These are phyloP conservation scores for Leucogyrophana mollusca DNA, from an alignment of 768 basidiomycete genomes.

Conservation along the genomic window DNA sequence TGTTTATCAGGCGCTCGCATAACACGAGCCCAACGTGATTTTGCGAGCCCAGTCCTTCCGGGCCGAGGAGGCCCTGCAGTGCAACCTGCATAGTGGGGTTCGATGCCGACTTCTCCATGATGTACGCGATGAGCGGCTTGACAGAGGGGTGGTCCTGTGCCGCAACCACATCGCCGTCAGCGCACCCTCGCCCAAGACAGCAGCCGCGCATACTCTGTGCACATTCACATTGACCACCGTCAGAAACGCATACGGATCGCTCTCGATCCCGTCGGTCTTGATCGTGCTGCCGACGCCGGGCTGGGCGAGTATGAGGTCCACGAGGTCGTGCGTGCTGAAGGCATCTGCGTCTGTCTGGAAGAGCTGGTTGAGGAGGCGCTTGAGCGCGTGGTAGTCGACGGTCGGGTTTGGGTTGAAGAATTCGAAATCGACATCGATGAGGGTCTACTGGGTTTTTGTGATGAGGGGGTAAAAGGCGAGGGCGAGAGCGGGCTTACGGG, in stretches of 20 bases:
- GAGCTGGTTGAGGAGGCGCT: constrained; percentile 67
- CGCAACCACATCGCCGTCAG: neutral
- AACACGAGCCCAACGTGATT: constrained; percentile 80
- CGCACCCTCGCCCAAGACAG: neutral
- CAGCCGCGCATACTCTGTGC: constrained; percentile 48
- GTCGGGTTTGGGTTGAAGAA: constrained; percentile 85
- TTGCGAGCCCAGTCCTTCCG: constrained; percentile 25
- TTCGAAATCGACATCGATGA: constrained; percentile 57
- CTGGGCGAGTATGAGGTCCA: constrained; percentile 76
- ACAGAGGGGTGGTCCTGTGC: constrained; percentile 56
- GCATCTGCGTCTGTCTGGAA: constrained; percentile 70
- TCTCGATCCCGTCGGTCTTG: constrained; percentile 87
- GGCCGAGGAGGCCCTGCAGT: constrained; percentile 8
- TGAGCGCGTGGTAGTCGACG: constrained; percentile 85
- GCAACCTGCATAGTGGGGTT: neutral
- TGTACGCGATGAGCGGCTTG: no score
- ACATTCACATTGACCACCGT: constrained; percentile 78
- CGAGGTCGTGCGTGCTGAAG: constrained; percentile 70
- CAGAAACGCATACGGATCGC: constrained; percentile 78
- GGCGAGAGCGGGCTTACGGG: constrained; percentile 41
- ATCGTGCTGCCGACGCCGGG: constrained; percentile 82
- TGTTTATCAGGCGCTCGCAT: constrained; percentile 88
- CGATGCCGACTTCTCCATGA: no score
- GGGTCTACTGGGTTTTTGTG: constrained; percentile 18
- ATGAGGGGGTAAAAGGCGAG: constrained; percentile 17